Conservation (phyloP, 345 rosid genomes). For the Xanthoceras sorbifolium region DNA sequence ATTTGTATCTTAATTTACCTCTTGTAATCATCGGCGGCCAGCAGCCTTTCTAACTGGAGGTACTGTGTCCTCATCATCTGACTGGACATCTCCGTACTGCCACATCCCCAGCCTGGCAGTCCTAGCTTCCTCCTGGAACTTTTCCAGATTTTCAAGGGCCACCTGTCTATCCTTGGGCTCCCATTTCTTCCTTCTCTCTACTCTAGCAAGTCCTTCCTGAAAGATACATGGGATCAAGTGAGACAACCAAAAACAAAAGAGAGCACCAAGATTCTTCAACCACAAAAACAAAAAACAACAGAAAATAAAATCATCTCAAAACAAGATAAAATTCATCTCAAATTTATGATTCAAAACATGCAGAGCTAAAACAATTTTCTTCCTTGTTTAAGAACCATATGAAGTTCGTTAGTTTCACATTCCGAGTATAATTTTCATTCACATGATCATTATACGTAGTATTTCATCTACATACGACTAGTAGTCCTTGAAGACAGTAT, state of each 20-base stretch:
- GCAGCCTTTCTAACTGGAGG: slow-evolving; percentile 63
- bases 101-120: slow-evolving; percentile 73
- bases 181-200: slow-evolving; percentile 85
- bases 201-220: slow-evolving; percentile 93
- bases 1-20: slow-evolving; percentile 23
- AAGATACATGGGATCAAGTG: slow-evolving; percentile 11
- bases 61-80: slow-evolving; percentile 85
- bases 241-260: slow-evolving; percentile 3
- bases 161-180: slow-evolving; percentile 66
- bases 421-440: background rate
- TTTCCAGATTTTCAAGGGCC: slow-evolving; percentile 72
- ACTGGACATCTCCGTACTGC: slow-evolving; percentile 89
- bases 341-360: too few species aligned
- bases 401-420: background rate
- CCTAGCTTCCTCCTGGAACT: slow-evolving; percentile 79
- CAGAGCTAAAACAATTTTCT: too few species aligned
- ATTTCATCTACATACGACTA: too few species aligned
- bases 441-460: too few species aligned
- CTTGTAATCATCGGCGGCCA: slow-evolving; percentile 57
- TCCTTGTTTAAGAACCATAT: too few species aligned
- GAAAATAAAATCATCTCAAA: background rate
- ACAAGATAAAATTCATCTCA: too few species aligned
- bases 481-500: too few species aligned
- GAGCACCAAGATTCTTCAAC: too few species aligned
- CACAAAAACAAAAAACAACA: background rate